Evolutionary conservation across 2,329 filamentous ascomycete species (phyloP), one percentile per base, ranked within the genome.

Genomic region (Cadophora gregata): DNA sequence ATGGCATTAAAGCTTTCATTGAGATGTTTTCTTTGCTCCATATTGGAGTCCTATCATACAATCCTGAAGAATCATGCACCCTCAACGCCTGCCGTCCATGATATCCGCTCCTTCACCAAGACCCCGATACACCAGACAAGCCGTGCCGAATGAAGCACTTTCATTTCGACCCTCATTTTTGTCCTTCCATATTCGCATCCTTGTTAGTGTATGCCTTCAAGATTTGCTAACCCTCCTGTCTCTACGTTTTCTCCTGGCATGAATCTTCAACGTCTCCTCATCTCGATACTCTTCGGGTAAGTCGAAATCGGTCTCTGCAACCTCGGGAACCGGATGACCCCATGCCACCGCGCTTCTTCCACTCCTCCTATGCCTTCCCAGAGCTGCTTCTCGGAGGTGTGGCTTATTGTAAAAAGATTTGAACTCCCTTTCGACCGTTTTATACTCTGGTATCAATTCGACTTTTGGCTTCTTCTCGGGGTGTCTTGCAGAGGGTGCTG

Each of bases 261-360:
- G 86, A 19, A 84, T 81, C 73, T 84, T 85, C 68, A 88, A 77
- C 47, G 80, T 82, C 73, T 86, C 85, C 70, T 83, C 81, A 56
- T 77, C 74, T 51, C 73, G 69, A 62, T 72, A 77, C 62, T 79
- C 90, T 7, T 85, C 82, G 0, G 94, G 92, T 61, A 97, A 80
- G 65, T 87, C 83, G 76, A 97, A 98, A 50, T 97, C 92, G 36
- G 77, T 77, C 75, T 92, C 86, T 5, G 81, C 77, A 65, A 90
- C 81, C 16, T 97, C 92, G 0, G 94, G 94, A 24, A 98, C 79
- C 0, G 91, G 86, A 29, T 90, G 86, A 0, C 95, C 95, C 85
- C 96, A 98, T 3, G 94, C 95, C 58, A 90, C 83, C 19, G 89
- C 84, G 61, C 86, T 91, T 59, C 93, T 85, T 51, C 88, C 87